These are phyloP conservation scores for Triticum dicoccoides DNA, from an alignment of 176 grass and related monocot genomes.

Conservation along the genomic window DNA sequence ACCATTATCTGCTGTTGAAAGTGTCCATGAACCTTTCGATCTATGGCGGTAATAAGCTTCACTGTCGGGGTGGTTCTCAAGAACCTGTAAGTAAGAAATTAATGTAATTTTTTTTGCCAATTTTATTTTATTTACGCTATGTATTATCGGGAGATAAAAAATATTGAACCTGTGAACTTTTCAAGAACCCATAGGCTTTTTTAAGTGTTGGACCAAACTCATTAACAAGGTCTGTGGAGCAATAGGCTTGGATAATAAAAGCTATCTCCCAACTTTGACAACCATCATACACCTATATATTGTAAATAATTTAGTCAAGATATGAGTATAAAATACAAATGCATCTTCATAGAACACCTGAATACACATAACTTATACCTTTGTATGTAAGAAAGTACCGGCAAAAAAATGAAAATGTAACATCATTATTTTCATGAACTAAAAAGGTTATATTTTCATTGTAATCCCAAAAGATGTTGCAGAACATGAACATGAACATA, in stretches of 20 bases:
- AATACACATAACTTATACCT: neutral
- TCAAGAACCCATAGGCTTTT: slow-evolving; percentile 58
- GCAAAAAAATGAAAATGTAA: too few species aligned
- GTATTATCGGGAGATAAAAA: neutral
- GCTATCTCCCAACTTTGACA: slow-evolving; percentile 61
- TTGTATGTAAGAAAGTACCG: neutral
- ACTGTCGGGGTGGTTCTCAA: slow-evolving; percentile 29
- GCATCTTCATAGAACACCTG: too few species aligned
- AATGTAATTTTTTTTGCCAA: neutral
- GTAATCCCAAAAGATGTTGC: too few species aligned
- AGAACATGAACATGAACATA: too few species aligned
- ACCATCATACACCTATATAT: slow-evolving; percentile 48
- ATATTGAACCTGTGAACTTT: slow-evolving; percentile 41
- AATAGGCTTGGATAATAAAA: slow-evolving; percentile 80
- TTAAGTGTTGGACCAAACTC: slow-evolving; percentile 43
- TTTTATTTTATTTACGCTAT: neutral
- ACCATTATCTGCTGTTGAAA: slow-evolving; percentile 54
- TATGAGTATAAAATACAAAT: neutral
- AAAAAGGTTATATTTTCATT: too few species aligned
- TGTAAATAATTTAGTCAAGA: neutral
- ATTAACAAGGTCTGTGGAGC: slow-evolving; percentile 51
- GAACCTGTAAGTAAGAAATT: slow-evolving; percentile 13
- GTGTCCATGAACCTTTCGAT: slow-evolving; percentile 53
- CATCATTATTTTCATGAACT: too few species aligned
- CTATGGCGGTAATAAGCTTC: neutral